Conservation (phyloP, 2,329 filamentous ascomycete genomes). For the Corynespora cassiicola region DNA sequence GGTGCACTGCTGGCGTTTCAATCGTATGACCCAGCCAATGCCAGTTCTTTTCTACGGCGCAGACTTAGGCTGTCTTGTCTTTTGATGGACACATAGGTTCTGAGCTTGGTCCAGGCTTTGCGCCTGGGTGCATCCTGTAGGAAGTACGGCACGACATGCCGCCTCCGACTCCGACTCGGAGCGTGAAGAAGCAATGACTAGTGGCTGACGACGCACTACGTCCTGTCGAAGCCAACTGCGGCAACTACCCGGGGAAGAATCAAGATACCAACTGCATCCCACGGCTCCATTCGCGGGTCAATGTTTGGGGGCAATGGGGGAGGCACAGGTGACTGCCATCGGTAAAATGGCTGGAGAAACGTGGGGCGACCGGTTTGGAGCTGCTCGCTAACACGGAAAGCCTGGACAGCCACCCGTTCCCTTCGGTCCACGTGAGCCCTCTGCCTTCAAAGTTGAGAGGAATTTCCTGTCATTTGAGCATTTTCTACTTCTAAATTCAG, state of each 20-base stretch:
- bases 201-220: background rate
- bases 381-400: slow-evolving; percentile 6
- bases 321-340: too few relatives aligned
- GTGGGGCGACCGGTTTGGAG: background rate
- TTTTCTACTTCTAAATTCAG: slow-evolving; percentile 4
- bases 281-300: too few relatives aligned
- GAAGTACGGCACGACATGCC: slow-evolving; percentile 19
- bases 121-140: slow-evolving; percentile 8
- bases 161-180: slow-evolving; percentile 10
- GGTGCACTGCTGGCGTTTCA: slow-evolving; percentile 6
- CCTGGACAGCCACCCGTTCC: slow-evolving; percentile 2
- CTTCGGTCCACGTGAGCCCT: slow-evolving; percentile 2
- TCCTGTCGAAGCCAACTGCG: too few relatives aligned
- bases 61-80: background rate
- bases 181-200: slow-evolving; percentile 9
- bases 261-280: too few relatives aligned
- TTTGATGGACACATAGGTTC: background rate
- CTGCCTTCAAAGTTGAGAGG: too few relatives aligned
- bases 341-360: slow-evolving; percentile 10
- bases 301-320: too few relatives aligned
- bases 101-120: slow-evolving; percentile 5
- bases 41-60: too few relatives aligned
- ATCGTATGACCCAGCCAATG: slow-evolving; percentile 15
- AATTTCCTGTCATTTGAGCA: too few relatives aligned
- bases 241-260: too few relatives aligned